Evolutionary conservation across 2,329 filamentous ascomycete species (phyloP), one percentile per base, ranked within the genome.

Genomic region (Nakataea oryzae): DNA sequence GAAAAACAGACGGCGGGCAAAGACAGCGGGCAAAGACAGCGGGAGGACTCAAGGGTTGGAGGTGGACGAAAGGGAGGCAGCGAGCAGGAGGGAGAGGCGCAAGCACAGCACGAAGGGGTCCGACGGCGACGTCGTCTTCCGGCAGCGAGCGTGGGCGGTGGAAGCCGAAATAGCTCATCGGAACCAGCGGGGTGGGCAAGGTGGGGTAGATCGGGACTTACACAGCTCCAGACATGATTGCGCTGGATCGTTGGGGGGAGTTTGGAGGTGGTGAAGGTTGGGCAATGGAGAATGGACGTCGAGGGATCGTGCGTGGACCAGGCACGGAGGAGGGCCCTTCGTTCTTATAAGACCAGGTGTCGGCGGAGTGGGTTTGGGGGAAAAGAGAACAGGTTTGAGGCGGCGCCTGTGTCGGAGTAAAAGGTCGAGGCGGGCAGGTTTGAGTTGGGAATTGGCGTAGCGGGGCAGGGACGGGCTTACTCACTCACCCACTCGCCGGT

Each of bases 201-300:
- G 70, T 67, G 63, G 66, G 70, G 70, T 69, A 66, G 64, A 67
- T 60, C 62, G 63, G 63, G 66, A 86, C 85, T 87, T 84, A 88
- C 85, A 86, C 84, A 77, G 85, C 76, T 75, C 82, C 82, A 81
- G 83, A 86, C 83, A 86, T 86, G 76, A 59, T 50, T 59, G 47
- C 34, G 34, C 47, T 47, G 58, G 57, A 28, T 50, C 30, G 24
- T 14, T 21, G n/a, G 26, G 30, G 24, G 34, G 32, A 24, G 2
- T 1, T 56, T 28, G 58, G 24, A 14, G 32, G 47, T 59, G 24
- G 34, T 17, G 58, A 21, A 50, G 41, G 21, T n/a, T 50, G 17
- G 21, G 21, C 41, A 50, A 50, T 50, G 41, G 41, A 9, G 41
- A 50, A n/a, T 24, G 17, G 41, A n/a, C 41, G 41, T 50, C 41